Conservation (phyloP, 345 rosid species). For the Brassica rapa region DNA sequence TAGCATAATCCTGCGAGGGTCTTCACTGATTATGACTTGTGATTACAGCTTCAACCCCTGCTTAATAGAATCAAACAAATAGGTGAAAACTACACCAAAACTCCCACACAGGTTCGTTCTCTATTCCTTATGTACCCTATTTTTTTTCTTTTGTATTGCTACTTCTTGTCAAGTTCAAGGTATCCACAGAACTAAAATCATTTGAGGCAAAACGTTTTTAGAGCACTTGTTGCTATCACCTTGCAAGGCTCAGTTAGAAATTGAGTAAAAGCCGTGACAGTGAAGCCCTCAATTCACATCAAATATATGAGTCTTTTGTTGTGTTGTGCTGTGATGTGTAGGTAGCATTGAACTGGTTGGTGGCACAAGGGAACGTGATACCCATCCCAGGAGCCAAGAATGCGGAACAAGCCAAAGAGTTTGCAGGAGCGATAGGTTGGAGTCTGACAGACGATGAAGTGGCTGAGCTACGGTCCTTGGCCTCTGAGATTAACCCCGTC, state of each 20-base stretch:
- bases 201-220: background rate
- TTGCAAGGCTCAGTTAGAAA: background rate
- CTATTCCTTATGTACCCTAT: constrained; percentile 12
- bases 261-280: background rate
- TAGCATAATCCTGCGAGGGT: background rate
- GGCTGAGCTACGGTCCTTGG: constrained; percentile 74
- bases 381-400: constrained; percentile 97
- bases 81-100: constrained; percentile 66
- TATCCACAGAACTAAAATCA: background rate
- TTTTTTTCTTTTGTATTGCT: background rate
- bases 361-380: constrained; percentile 82
- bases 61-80: constrained; percentile 65
- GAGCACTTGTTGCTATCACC: background rate
- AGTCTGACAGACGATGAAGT: constrained; percentile 63
- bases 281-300: constrained; percentile 2
- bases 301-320: background rate
- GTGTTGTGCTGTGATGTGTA: constrained; percentile 27
- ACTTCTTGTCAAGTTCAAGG: background rate
- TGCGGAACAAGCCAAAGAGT: constrained; percentile 77
- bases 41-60: constrained; percentile 80
- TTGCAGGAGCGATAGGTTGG: constrained; percentile 89
- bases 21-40: constrained; percentile 32
- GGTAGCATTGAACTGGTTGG: constrained; percentile 93
- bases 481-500: constrained; percentile 58
- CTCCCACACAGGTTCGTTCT: constrained; percentile 71